Percentiles rank a stretch among this genome's conserved stretches.
phyloP scores from a whole-genome alignment of 2,329 filamentous ascomycete species.

The Chaetomium sp. region DNA sequence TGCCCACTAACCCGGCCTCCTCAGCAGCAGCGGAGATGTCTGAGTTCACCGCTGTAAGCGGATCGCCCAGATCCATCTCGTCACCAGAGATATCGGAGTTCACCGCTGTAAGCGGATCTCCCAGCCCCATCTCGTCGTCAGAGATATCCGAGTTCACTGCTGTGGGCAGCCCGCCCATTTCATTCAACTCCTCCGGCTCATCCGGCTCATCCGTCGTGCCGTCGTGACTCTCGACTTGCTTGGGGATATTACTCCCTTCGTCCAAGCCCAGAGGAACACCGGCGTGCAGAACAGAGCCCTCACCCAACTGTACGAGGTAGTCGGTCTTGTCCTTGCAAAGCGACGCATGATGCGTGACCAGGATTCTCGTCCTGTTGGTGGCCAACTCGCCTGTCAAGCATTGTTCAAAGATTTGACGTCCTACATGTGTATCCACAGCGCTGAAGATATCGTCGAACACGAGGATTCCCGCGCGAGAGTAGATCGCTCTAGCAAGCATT shows the following conservation, averaged over 20 bases:
- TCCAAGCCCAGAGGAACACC: constrained; percentile 61
- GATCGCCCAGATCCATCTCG: too few relatives aligned
- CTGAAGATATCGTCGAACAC: constrained; percentile 81
- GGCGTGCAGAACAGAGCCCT: constrained; percentile 58
- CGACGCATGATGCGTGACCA: constrained; percentile 75
- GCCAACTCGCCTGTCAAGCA: constrained; percentile 67
- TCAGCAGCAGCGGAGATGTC: too few relatives aligned
- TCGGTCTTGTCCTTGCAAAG: constrained; percentile 65
- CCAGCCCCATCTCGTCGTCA: constrained; percentile 29
- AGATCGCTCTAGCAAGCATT: constrained; percentile 71
- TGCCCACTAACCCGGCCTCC: too few relatives aligned
- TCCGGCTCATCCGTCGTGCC: constrained; percentile 34
- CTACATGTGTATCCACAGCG: constrained; percentile 74
- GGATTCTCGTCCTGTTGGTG: constrained; percentile 62
- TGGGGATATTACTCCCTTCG: constrained; percentile 44
- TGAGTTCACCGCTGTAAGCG: too few relatives aligned
- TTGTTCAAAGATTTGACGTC: constrained; percentile 70
- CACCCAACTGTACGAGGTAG: constrained; percentile 66
- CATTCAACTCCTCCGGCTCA: constrained; percentile 18
- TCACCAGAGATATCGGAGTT: too few relatives aligned
- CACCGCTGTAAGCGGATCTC: too few relatives aligned
- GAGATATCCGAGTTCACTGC: constrained; percentile 50
- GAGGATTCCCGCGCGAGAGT: constrained; percentile 69
- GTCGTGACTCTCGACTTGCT: constrained; percentile 52
- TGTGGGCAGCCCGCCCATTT: constrained; percentile 45